Percentiles rank a stretch among this genome's conserved stretches.
Evolutionary conservation across 148 eudicot genomes (phyloP).

Genomic region (Fallopia convolvulus): DNA sequence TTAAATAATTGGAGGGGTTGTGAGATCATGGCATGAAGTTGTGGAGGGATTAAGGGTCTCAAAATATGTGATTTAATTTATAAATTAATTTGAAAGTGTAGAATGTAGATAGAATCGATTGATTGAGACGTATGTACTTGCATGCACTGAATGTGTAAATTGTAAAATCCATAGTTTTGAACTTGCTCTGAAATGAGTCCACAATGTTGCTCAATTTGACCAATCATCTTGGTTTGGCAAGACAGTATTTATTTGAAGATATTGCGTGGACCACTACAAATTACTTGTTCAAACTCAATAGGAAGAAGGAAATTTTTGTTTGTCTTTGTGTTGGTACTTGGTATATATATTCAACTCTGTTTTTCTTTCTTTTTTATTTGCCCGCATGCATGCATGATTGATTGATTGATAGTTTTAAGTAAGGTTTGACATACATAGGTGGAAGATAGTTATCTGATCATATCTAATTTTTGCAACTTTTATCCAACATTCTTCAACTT

Average conservation of each 20-base stretch:
- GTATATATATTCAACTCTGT: too few species aligned
- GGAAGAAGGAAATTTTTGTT: too few species aligned
- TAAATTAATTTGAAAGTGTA: background rate
- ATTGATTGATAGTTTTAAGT: too few species aligned
- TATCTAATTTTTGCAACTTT: too few species aligned
- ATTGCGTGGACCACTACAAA: background rate
- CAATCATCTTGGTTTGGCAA: background rate
- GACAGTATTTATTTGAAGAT: background rate
- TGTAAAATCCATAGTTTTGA: background rate
- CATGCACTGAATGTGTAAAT: background rate
- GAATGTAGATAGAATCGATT: background rate
- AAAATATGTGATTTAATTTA: background rate
- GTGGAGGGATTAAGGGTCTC: constrained; percentile 9
- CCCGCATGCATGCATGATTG: too few species aligned
- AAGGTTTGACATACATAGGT: too few species aligned
- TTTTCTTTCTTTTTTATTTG: too few species aligned
- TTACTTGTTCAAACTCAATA: background rate
- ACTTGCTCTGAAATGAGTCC: background rate
- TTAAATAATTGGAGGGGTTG: background rate
- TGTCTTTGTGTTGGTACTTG: too few species aligned
- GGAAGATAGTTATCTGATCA: too few species aligned
- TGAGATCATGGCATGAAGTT: constrained; percentile 4
- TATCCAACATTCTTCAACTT: too few species aligned
- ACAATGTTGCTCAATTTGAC: background rate
- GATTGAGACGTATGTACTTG: background rate